Evolutionary conservation across 352 stramenopile species (phyloP).

Genomic region (Phytophthora syringae): DNA sequence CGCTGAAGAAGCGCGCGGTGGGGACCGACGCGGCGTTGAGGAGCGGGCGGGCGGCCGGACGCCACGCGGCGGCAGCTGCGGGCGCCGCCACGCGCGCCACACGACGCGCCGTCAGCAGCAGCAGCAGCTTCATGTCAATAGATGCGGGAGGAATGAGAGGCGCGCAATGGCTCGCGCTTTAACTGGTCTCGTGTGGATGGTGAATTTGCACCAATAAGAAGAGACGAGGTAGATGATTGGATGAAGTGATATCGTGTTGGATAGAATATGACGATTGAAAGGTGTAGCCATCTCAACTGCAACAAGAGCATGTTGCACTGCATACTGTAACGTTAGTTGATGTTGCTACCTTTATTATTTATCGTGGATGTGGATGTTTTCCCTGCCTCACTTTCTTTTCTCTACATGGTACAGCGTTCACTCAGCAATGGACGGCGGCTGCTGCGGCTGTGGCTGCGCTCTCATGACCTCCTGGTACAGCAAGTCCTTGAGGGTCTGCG

Average conservation of each 20-base stretch:
- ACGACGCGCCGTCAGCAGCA: constrained; percentile 40
- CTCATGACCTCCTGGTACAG: constrained; percentile 89
- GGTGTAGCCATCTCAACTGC: too few relatives aligned
- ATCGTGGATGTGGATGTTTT: constrained; percentile 5
- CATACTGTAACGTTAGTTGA: too few relatives aligned
- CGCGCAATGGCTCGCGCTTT: constrained; percentile 37
- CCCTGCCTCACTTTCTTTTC: not conserved
- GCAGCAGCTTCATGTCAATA: constrained; percentile 71
- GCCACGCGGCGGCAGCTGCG: constrained; percentile 13
- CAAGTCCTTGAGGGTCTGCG: constrained; percentile 77
- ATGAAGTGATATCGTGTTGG: too few relatives aligned
- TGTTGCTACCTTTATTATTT: constrained; percentile 21
- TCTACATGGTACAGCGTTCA: constrained; percentile 42
- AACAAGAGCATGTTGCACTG: too few relatives aligned
- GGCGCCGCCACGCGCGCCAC: constrained; percentile 29
- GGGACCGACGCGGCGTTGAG: constrained; percentile 12
- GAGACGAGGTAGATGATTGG: constrained; percentile 9
- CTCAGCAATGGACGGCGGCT: constrained; percentile 31
- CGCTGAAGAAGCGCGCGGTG: constrained; percentile 30
- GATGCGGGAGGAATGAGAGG: constrained; percentile 25
- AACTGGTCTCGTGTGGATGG: constrained; percentile 25
- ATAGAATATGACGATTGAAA: not conserved
- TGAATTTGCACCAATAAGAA: not conserved
- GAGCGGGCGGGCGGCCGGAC: constrained; percentile 12
- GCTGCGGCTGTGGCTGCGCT: constrained; percentile 36